Base-by-base conservation (phyloP, 2,329 filamentous ascomycete genomes). In the Alternaria sp. region DNA sequence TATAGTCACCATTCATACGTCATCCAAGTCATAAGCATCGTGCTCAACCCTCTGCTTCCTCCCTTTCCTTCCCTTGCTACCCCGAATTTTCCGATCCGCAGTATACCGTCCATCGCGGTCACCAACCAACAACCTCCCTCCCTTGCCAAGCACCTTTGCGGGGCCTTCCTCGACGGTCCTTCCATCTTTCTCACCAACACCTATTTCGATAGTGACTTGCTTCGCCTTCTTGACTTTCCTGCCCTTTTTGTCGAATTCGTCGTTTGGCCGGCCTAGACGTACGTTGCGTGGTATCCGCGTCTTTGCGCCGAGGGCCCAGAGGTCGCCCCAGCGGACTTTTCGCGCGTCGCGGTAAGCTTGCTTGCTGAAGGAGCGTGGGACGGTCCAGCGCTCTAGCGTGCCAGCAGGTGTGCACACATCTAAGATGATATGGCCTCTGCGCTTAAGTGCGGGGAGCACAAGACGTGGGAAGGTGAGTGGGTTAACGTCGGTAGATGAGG, bases 221-320 rank as follows among this genome's bases (percentile, higher is more conserved):
- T 77, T 77, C 10, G 66, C 66, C 60, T 66, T 68, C 63, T 71
- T 77, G 43, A 69, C 77, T 76, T 57, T 79, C 65, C 68, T 75
- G 59, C 69, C 80, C 76, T 74, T 81, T 76, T 71, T 80, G 59
- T 69, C 80, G 76, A 81, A 65, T 79, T 82, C 64, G 71, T 78
- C 72, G 72, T 79, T 56, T 74, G 77, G 75, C 10, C 66, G 76
- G 4, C 91, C 91, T 4, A 91, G 80, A 8, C 89, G 87, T 46
- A 91, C 81, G 13, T 82, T 84, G 50, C 92, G 84, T 3, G 80
- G 75, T 5, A 91, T 86, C 12, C 93, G 86, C 0, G 93, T 96
- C 85, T 98, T 98, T 21, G 94, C 95, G 0, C 96, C 96, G 0
- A 98, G 84, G 1, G 95, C 93, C 96, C 96, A 99, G 10, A 98